phyloP scores from a whole-genome alignment of 495 filamentous ascomycete genomes.

The Cenococcum geophilum region DNA sequence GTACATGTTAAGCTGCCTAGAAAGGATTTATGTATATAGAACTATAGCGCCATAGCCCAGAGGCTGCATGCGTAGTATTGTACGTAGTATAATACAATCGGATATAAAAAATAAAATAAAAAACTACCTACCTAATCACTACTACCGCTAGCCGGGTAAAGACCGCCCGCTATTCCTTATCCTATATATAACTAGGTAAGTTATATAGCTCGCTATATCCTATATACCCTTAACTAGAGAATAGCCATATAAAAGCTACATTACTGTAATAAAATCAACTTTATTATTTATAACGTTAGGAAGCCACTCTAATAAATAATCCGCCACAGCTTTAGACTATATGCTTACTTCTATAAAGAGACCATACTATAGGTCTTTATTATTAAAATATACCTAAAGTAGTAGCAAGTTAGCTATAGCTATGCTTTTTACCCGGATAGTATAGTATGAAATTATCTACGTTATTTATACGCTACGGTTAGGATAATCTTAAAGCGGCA shows the following conservation, averaged over 20 bases:
- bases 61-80: too few species aligned
- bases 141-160: background rate
- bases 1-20: too few species aligned
- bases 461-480: slow-evolving; percentile 7
- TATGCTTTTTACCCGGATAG: background rate
- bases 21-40: too few species aligned
- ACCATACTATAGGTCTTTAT: background rate
- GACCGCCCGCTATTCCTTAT: background rate
- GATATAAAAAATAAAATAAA: too few species aligned
- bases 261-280: background rate
- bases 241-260: background rate
- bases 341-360: background rate
- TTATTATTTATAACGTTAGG: background rate
- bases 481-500: background rate
- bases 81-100: too few species aligned
- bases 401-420: background rate
- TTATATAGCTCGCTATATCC: background rate
- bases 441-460: slow-evolving; percentile 3
- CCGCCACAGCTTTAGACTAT: background rate
- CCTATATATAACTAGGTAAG: background rate
- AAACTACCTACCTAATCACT: too few species aligned
- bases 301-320: slow-evolving; percentile 4
- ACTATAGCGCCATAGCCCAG: too few species aligned
- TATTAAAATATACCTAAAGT: slow-evolving; percentile 11
- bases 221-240: background rate